Percentiles rank a stretch among this genome's conserved stretches.
phyloP scores from a whole-genome alignment of 352 stramenopile genomes.

The Nothophytophthora sp. region DNA sequence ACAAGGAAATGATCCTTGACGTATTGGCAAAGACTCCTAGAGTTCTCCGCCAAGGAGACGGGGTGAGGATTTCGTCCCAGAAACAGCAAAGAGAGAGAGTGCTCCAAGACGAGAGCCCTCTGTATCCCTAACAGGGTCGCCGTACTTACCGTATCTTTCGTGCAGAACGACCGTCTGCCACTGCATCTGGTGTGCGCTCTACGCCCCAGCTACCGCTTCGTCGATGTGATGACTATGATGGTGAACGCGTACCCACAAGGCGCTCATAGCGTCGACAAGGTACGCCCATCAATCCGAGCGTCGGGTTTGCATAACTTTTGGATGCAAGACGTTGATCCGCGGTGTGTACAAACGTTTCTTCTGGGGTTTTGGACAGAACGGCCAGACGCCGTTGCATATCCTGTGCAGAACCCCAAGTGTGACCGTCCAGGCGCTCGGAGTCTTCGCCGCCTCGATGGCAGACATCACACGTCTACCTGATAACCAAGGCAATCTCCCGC shows the following conservation, averaged over 20 bases:
- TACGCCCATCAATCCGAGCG: slow-evolving; percentile 1
- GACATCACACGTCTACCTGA: slow-evolving; percentile 39
- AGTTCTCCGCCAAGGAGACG: slow-evolving; percentile 26
- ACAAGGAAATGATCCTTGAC: slow-evolving; percentile 56
- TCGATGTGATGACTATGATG: slow-evolving; percentile 60
- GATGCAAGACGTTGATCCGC: neutral
- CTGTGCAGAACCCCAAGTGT: slow-evolving; percentile 49
- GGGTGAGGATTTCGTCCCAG: no score
- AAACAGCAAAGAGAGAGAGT: no score
- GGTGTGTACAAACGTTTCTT: neutral
- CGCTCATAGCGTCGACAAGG: slow-evolving; percentile 39
- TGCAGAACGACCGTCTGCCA: slow-evolving; percentile 42
- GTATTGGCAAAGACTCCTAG: slow-evolving; percentile 29
- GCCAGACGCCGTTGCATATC: slow-evolving; percentile 54
- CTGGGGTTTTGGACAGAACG: slow-evolving; percentile 12
- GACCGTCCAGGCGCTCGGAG: slow-evolving; percentile 38
- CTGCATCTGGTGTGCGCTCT: slow-evolving; percentile 58
- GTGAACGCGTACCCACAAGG: slow-evolving; percentile 38
- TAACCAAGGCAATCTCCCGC: slow-evolving; percentile 38
- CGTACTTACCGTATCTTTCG: neutral
- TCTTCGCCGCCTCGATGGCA: slow-evolving; percentile 33
- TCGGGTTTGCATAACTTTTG: neutral
- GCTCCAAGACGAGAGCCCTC: no score
- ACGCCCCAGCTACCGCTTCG: slow-evolving; percentile 48
- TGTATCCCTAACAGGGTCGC: no score